Conservation (phyloP, 192 early-diverging fungal genomes). For the Chytriomyces confervae region DNA sequence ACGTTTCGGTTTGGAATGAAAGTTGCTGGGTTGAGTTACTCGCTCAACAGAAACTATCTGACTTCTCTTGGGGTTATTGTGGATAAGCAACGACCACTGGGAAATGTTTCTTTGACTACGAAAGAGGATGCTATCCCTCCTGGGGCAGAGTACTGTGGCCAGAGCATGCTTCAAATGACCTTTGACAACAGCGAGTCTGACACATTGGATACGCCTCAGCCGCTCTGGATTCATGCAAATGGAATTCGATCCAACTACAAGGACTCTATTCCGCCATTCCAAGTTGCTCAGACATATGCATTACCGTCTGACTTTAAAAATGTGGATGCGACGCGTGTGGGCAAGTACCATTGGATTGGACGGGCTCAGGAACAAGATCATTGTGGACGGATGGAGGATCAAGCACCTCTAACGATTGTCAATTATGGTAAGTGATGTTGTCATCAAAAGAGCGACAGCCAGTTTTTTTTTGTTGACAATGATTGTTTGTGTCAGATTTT, state of each 20-base stretch:
- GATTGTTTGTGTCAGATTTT: conserved; percentile 20
- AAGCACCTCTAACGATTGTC: not conserved
- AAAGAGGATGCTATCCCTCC: not conserved
- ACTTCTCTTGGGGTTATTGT: conserved; percentile 20
- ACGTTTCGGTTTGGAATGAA: conserved; percentile 44
- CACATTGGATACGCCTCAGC: not conserved
- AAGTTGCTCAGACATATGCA: conserved; percentile 12
- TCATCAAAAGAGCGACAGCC: not conserved
- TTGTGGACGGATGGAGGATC: conserved; percentile 2
- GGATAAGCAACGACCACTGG: not conserved
- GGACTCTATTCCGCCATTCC: conserved; percentile 20
- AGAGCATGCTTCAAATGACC: conserved; percentile 30
- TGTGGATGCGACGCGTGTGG: not conserved
- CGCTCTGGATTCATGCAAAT: conserved; percentile 28
- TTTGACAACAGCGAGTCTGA: not conserved
- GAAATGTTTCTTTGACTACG: conserved; percentile 10
- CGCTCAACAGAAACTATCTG: conserved; percentile 15
- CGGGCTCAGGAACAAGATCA: conserved; percentile 10
- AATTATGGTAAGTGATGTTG: not conserved
- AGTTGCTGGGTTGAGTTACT: conserved; percentile 19
- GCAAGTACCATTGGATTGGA: conserved; percentile 16
- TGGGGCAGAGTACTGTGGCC: conserved; percentile 25
- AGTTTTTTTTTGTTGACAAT: not conserved
- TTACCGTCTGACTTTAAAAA: not conserved
- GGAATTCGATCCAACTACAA: conserved; percentile 17